These are phyloP conservation scores for Aspergillus pseudonomiae DNA, from an alignment of 2,329 filamentous ascomycete species.

Conservation along the genomic window DNA sequence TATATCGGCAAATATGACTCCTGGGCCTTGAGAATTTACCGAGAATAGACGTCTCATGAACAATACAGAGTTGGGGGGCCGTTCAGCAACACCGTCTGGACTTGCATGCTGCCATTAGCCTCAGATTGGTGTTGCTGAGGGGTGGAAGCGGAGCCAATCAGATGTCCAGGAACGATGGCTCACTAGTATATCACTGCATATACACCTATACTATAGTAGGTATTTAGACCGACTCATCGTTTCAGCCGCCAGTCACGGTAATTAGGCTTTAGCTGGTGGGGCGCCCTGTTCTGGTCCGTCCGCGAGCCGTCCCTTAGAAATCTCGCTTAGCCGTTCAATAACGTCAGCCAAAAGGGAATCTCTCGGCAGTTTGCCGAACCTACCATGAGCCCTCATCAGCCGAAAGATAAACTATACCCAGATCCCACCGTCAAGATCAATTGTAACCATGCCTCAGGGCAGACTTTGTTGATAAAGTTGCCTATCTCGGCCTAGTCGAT, in stretches of 20 bases:
- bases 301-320: background rate
- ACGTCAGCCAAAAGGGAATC: background rate
- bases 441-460: no score
- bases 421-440: no score
- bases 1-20: background rate
- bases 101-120: background rate
- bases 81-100: background rate
- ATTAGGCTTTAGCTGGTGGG: background rate
- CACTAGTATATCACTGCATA: background rate
- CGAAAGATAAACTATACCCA: no score
- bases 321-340: background rate
- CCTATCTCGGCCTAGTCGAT: background rate
- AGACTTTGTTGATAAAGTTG: background rate
- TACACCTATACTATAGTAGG: background rate
- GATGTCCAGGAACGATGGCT: background rate
- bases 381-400: no score
- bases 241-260: background rate
- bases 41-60: background rate
- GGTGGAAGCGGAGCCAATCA: background rate
- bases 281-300: background rate
- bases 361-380: background rate
- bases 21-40: background rate
- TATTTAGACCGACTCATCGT: background rate
- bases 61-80: background rate
- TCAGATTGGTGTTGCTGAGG: background rate